Conservation (phyloP, 2,329 filamentous ascomycete genomes). For the Cucurbitaria berberidis region DNA sequence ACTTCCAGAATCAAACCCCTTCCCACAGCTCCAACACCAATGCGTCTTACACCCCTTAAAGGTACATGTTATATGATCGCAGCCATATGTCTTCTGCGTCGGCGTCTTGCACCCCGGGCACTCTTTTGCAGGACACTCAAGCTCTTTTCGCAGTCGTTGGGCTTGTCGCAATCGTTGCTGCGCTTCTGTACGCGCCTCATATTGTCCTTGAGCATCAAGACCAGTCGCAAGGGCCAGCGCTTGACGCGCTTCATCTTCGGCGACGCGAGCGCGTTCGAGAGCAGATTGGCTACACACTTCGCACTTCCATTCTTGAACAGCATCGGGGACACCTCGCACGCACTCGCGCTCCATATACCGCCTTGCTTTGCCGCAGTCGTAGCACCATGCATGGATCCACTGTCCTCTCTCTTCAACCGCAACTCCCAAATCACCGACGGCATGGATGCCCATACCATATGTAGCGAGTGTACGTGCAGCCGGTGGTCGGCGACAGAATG, state of each 20-base stretch:
- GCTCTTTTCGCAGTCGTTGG: conserved; percentile 20
- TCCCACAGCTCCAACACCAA: conserved; percentile 53
- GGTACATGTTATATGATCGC: conserved; percentile 44
- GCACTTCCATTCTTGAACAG: conserved; percentile 52
- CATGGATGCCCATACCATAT: conserved; percentile 47
- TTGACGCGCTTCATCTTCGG: conserved; percentile 13
- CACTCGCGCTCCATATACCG: conserved; percentile 54
- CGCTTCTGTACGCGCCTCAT: background rate
- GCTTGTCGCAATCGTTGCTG: conserved; percentile 2
- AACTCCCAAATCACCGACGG: conserved; percentile 47
- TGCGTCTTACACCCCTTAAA: conserved; percentile 45
- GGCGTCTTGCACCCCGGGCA: conserved; percentile 47
- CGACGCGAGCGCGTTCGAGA: conserved; percentile 24
- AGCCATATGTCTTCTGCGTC: conserved; percentile 49
- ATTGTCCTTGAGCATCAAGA: conserved; percentile 5
- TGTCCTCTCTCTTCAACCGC: conserved; percentile 52
- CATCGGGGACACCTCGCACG: conserved; percentile 49
- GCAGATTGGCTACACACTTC: conserved; percentile 40
- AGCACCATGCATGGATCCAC: conserved; percentile 60
- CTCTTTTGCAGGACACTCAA: conserved; percentile 40
- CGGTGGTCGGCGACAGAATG: conserved; percentile 58
- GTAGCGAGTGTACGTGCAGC: conserved; percentile 46
- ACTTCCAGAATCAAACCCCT: conserved; percentile 19
- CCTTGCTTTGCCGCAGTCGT: conserved; percentile 51
- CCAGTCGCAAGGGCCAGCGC: background rate